phyloP scores from a whole-genome alignment of 148 eudicot genomes.

The Arctostaphylos glauca region DNA sequence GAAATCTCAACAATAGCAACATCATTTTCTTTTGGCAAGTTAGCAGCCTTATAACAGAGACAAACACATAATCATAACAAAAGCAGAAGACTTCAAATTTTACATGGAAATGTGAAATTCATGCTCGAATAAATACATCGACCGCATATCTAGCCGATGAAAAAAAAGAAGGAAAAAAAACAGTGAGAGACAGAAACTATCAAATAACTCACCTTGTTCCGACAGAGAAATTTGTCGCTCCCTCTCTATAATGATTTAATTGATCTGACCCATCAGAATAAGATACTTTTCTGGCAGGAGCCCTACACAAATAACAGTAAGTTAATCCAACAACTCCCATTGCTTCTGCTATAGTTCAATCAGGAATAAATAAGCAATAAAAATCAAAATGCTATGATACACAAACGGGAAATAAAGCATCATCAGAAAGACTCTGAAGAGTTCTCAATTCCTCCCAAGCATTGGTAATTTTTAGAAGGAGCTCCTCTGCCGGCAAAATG shows the following conservation, averaged over 20 bases:
- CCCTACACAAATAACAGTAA: slow-evolving; percentile 25
- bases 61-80: neutral
- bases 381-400: neutral
- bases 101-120: too few relatives aligned
- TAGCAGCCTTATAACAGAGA: slow-evolving; percentile 2
- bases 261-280: slow-evolving; percentile 21
- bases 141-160: too few relatives aligned
- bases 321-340: neutral
- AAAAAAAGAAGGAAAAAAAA: too few relatives aligned
- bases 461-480: neutral
- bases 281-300: slow-evolving; percentile 25
- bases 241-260: slow-evolving; percentile 24
- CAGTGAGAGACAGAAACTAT: too few relatives aligned
- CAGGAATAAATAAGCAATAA: neutral
- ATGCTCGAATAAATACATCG: too few relatives aligned
- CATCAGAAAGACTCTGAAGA: neutral
- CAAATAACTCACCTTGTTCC: too few relatives aligned
- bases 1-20: neutral
- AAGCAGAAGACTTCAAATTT: neutral
- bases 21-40: neutral
- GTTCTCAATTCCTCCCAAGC: neutral
- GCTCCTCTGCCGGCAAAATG: neutral
- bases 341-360: neutral
- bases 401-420: neutral
- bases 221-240: neutral